Evolutionary conservation across 225 moss, liverwort and hornwort genomes (phyloP), one percentile per base, ranked within the genome.

Genomic region (Antitrichia curtipendula): DNA sequence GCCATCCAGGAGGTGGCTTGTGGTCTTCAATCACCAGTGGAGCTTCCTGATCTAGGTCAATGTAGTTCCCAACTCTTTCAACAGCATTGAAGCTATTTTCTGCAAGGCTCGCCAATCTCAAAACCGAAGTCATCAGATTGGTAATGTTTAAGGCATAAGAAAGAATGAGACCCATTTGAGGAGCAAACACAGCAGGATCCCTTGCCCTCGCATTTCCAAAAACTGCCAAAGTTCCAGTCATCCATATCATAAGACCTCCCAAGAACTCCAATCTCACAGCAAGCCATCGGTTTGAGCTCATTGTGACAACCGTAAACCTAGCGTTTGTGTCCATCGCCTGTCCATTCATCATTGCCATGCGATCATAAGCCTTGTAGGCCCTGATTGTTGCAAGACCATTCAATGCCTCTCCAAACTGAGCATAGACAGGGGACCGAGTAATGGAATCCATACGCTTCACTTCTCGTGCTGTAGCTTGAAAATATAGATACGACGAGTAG

Each of bases 371-470:
- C 78, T 97, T 96, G 91, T 95, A 98, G 21, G 98, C 98, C 88
- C 96, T 95, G 87, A 98, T 98, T 41, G 98, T 96, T 9, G 96
- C 88, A 43, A 97, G 91, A 47, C 98, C 98, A 90, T 98, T 98
- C 86, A 98, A 91, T 66, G 98, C 98, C 88, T 98, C 98, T 85
- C 96, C 96, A 90, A 98, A 98, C 74, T 98, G 98, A 41, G 96
- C 96, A 91, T 98, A 98, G 83, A 98, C 95, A 74, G 96, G 98
- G 73, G 96, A 98, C 49, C 96, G 95, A 49, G 96, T 96, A 86
- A 98, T 92, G 27, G 98, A 96, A 86, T 98, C 98, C 87, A 98
- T 95, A 36, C 96, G 98, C 92, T 97, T 98, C 75, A 98, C 98
- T 90, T 98, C 98, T 85, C 98, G 90, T 61, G 96, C 95, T 75